Conservation (phyloP, 192 early-diverging fungal genomes). For the Rhizoclosmatium globosum region DNA sequence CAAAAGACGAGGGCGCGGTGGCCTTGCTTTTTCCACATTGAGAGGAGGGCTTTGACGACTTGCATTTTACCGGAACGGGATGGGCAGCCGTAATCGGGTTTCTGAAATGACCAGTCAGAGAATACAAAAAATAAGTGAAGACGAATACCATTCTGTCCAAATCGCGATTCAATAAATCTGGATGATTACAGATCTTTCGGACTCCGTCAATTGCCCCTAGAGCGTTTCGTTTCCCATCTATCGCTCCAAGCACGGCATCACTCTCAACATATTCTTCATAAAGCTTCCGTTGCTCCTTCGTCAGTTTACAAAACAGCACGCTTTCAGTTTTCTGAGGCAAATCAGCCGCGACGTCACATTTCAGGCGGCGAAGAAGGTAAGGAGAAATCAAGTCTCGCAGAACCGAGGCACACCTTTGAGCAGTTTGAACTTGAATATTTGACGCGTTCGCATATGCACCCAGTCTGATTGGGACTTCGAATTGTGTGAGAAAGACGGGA, state of each 20-base stretch:
- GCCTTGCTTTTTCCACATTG: constrained; percentile 85
- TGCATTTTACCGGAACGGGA: constrained; percentile 86
- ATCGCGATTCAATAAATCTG: constrained; percentile 69
- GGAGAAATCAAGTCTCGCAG: constrained; percentile 93
- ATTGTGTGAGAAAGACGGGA: constrained; percentile 87
- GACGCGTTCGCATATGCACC: constrained; percentile 94
- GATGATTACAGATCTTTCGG: constrained; percentile 98
- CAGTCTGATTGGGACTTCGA: constrained; percentile 89
- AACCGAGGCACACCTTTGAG: constrained; percentile 90
- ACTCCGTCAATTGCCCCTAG: constrained; percentile 91
- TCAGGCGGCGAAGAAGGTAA: constrained; percentile 90
- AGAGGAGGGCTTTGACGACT: constrained; percentile 83
- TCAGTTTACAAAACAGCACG: constrained; percentile 90
- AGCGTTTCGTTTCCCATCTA: constrained; percentile 82
- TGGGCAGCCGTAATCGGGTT: constrained; percentile 69
- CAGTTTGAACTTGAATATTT: constrained; percentile 90
- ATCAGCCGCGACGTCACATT: constrained; percentile 89
- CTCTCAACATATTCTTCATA: constrained; percentile 81
- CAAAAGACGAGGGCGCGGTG: constrained; percentile 92
- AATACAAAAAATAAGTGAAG: background rate
- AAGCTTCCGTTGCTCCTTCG: constrained; percentile 70
- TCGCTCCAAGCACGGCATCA: constrained; percentile 76
- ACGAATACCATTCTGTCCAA: constrained; percentile 11
- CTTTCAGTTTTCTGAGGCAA: constrained; percentile 93
- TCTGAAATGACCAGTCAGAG: constrained; percentile 31